Evolutionary conservation across 257 asterid species (phyloP), one percentile per base, ranked within the genome.

Genomic region (Scutellaria baicalensis): DNA sequence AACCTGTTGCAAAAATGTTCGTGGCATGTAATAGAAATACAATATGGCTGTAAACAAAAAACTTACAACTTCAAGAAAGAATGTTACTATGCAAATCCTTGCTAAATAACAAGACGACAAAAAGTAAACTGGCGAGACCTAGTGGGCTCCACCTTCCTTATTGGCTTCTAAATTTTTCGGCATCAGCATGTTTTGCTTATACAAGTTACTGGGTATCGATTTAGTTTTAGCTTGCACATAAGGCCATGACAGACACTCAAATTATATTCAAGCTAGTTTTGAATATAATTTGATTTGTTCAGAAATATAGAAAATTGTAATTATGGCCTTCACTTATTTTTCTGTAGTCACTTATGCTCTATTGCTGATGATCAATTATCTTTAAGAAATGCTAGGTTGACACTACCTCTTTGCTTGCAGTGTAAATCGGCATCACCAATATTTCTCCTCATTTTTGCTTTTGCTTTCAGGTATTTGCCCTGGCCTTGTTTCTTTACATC

Each of bases 361-460:
- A 48, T 45, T 56, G 11, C 59, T 9, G 16, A 23, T 9, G 3
- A 58, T 66, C 54, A 27, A 69, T 64, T 47, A 63, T 70, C 61
- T 66, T 61, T 57, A 45, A 27, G 40, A 62, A 39, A 52, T 70
- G 56, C 52, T 66, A 42, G 27, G 50, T 64, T 75, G 43, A 68
- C 59, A 49, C 48, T 75, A 16, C 69, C 17, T 65, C 58, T 66
- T 59, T 43, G 21, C 60, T 81, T 85, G 86, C 96, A 94, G 99
- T 94, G 99, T 82, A 94, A 94, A 92, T 92, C 99, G n/a, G 98
- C 98, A 9, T 77, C 98, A 63, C 99, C 99, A 40, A 92, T 94
- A 83, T 94, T 94, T 84, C 97, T 94, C 78, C 99, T 94, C 48
- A 75, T 92, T 39, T 94, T 94, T 62, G 99, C 99, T 77, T 91